Evolutionary conservation across 2,329 filamentous ascomycete species (phyloP).

Genomic region (Dactylellina leptospora): DNA sequence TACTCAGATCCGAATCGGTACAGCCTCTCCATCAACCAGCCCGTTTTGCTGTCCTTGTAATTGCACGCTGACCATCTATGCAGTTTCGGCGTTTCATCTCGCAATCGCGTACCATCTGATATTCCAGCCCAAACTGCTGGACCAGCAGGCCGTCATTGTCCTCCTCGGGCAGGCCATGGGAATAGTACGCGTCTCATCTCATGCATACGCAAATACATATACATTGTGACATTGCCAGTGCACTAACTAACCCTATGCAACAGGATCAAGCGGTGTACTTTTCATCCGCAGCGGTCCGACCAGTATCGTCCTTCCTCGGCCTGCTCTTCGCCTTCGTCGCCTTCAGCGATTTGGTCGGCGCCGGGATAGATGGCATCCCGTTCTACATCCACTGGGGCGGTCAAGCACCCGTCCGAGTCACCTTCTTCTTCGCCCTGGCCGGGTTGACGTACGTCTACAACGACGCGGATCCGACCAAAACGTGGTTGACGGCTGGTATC

Average conservation of each 20-base stretch:
- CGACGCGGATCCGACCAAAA: slow-evolving; percentile 17
- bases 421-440: slow-evolving; percentile 45
- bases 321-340: slow-evolving; percentile 37
- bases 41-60: slow-evolving; percentile 8
- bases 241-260: not conserved
- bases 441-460: slow-evolving; percentile 45
- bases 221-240: not conserved
- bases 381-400: slow-evolving; percentile 47
- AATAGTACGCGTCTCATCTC: slow-evolving; percentile 17
- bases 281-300: slow-evolving; percentile 27
- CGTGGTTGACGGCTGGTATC: slow-evolving; percentile 19
- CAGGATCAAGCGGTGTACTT: slow-evolving; percentile 36
- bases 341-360: slow-evolving; percentile 29
- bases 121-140: slow-evolving; percentile 45
- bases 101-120: slow-evolving; percentile 42
- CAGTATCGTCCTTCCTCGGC: slow-evolving; percentile 43
- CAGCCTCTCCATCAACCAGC: not conserved
- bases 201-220: not conserved
- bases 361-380: slow-evolving; percentile 38
- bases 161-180: slow-evolving; percentile 47
- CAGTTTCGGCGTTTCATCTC: slow-evolving; percentile 50
- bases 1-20: slow-evolving; percentile 40
- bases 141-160: slow-evolving; percentile 33
- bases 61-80: not conserved
- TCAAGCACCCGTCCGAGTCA: slow-evolving; percentile 43